Conservation (phyloP, 495 filamentous ascomycete species). For the Polyplosphaeria fusca region DNA sequence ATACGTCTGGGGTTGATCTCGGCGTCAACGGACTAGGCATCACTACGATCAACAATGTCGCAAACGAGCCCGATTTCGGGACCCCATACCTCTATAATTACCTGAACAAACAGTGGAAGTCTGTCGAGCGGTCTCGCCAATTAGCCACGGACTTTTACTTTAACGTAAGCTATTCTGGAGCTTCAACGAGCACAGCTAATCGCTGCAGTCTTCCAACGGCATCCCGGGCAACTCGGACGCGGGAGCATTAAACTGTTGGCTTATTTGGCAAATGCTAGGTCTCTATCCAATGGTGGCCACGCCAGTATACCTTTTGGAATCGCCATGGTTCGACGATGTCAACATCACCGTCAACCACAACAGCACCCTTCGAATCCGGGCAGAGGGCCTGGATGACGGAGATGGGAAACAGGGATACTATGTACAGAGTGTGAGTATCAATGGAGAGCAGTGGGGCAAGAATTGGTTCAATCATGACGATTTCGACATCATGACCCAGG, state of each 20-base stretch:
- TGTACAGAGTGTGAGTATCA: conserved; percentile 40
- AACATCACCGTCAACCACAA: conserved; percentile 37
- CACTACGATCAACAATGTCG: conserved; percentile 39
- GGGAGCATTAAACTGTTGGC: conserved; percentile 39
- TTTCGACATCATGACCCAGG: conserved; percentile 35
- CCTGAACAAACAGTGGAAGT: conserved; percentile 38
- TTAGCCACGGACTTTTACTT: conserved; percentile 38
- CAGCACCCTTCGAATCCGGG: conserved; percentile 35
- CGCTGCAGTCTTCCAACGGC: no score
- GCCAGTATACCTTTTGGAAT: conserved; percentile 38
- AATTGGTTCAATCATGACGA: conserved; percentile 41
- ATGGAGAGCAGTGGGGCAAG: conserved; percentile 37
- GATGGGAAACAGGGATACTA: conserved; percentile 33
- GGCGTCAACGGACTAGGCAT: conserved; percentile 38
- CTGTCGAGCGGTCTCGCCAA: conserved; percentile 31
- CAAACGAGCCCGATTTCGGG: conserved; percentile 41
- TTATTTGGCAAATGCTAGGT: conserved; percentile 42
- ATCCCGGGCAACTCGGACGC: conserved; percentile 42
- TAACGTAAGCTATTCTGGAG: conserved; percentile 24
- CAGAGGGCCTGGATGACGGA: conserved; percentile 34
- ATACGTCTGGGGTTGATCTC: conserved; percentile 34
- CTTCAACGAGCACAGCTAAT: no score
- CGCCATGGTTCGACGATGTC: conserved; percentile 40
- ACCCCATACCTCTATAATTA: conserved; percentile 43
- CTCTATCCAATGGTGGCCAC: conserved; percentile 41